Conservation (phyloP, 768 basidiomycete genomes). For the Flagelloscypha sp. region DNA sequence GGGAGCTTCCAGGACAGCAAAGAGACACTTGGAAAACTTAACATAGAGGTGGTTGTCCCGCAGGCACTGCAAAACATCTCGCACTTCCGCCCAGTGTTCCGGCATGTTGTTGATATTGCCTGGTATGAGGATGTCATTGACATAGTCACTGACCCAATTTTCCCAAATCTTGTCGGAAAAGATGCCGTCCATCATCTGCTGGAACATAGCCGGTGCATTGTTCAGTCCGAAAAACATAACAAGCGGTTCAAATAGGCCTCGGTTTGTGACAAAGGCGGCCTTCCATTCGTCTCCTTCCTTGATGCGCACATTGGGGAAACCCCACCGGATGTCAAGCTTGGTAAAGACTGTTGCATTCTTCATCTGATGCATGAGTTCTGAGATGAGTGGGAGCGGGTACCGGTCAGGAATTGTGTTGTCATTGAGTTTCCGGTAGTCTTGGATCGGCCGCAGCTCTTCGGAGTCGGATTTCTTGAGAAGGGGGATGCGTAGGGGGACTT, state of each 20-base stretch:
- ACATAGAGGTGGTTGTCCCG: no score
- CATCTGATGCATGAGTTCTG: conserved; percentile 22
- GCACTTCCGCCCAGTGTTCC: no score
- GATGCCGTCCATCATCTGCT: conserved; percentile 23
- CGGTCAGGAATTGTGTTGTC: conserved; percentile 22
- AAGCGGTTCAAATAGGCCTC: conserved; percentile 29
- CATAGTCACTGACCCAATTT: conserved; percentile 32
- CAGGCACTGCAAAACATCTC: no score
- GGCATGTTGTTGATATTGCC: no score
- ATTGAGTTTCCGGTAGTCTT: conserved; percentile 26
- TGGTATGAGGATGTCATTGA: conserved; percentile 38
- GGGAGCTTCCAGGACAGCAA: no score
- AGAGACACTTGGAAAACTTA: no score
- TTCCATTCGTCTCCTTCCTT: conserved; percentile 35
- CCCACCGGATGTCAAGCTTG: conserved; percentile 30
- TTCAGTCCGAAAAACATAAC: conserved; percentile 32
- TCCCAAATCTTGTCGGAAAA: conserved; percentile 22
- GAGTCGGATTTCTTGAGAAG: conserved; percentile 1
- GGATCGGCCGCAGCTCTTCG: conserved; percentile 14
- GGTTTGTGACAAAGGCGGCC: conserved; percentile 27
- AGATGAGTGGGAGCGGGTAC: conserved; percentile 27
- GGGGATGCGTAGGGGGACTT: no score
- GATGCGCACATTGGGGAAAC: conserved; percentile 35
- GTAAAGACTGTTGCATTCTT: conserved; percentile 20
- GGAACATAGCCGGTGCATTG: conserved; percentile 31